Base-by-base conservation (phyloP, 495 filamentous ascomycete species). In the Aspergillus panamensis region DNA sequence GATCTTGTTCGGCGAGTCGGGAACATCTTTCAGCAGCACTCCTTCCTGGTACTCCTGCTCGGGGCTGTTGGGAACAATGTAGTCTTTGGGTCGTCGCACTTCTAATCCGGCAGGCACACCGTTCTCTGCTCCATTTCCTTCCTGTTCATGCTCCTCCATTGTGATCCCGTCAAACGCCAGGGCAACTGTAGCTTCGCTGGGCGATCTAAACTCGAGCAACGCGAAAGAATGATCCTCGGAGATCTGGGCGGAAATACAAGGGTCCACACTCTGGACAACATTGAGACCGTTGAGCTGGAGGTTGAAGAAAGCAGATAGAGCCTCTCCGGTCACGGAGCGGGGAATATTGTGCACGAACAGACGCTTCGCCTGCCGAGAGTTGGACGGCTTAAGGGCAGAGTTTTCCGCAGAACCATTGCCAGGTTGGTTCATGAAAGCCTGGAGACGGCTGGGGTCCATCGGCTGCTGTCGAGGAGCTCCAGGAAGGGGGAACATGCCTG, bases 401-500 rank as follows among this genome's bases (percentile, higher is more conserved):
- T 80, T 92, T 52, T 86, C 88, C 8, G 86, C 83, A 7, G 86
- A 79, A 35, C 87, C 87, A 42, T 86, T 87, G 42, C 82, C 86
- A 33, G 92, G 87, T 67, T 93, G 92, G 71, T 84, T 90, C 87
- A 97, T 93, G 73, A 99, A 94, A 30, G 92, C 91, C 74, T 97
- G 91, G 39, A 99, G 82, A 63, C 91, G 92, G 45, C 85, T 90
- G 21, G 95, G 92, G 61, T 98, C 94, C 89, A 98, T 95, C 3
- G 92, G 90, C 66, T 96, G 92, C 65, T 96, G 92, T 61, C 95
- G 85, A 49, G 94, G 94, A 43, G 93, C 94, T 58, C 94, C 94
- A 6, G 94, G 94, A 8, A 99, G 84, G 57, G 94, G 92, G 78
- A 99, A 99, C 94, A 97, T 96, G 74, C 86, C 86, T 82, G 39